Evolutionary conservation across 108 stramenopile species (phyloP), one percentile per base, ranked within the genome.

Genomic region (Aurantiochytrium sp.): DNA sequence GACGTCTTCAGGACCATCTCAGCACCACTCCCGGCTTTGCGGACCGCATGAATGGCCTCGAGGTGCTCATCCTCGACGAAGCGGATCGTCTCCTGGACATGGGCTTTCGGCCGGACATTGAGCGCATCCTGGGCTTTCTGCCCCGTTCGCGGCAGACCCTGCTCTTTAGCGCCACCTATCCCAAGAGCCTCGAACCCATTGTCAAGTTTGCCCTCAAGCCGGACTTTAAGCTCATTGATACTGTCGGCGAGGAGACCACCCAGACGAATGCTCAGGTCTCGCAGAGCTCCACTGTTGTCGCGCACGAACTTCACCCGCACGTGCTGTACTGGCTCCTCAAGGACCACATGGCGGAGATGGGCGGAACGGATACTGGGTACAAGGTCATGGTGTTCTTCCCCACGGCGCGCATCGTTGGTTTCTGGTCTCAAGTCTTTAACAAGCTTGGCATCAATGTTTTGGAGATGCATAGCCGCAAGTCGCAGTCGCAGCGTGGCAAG

Each of bases 81-180:
- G 95, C 96, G 3, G 98, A 99, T 92, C 95, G 94, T 59, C 92
- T 99, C 10, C 91, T 98, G 45, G 97, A 97, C 59, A 94, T 97
- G 95, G 97, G 97, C 14, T 98, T 98, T 92, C 93, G 92, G 49
- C 92, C 93, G 6, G 97, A 97, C 44, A 97, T 96, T 87, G 88
- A 92, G 53, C 87, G 90, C 60, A 97, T 99, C 69, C 89, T 97
- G 58, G 69, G 91, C 42, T 92, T 73, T 89, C 35, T 99, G 49
- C 96, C 97, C 5, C 55, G 92, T 59, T 72, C 43, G 23, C 94
- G 97, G 44, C 98, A 98, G 88, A 97, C 96, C 5, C 91, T 98
- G n/a, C 90, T 98, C 10, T 98, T 98, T 92, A 96, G 96, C 44
- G 98, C 98, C 18, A 98, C 98, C 19, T 83, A 98, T 19, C 96